Base-by-base conservation (phyloP, 306 rosid species). In the Clitoria ternatea region DNA sequence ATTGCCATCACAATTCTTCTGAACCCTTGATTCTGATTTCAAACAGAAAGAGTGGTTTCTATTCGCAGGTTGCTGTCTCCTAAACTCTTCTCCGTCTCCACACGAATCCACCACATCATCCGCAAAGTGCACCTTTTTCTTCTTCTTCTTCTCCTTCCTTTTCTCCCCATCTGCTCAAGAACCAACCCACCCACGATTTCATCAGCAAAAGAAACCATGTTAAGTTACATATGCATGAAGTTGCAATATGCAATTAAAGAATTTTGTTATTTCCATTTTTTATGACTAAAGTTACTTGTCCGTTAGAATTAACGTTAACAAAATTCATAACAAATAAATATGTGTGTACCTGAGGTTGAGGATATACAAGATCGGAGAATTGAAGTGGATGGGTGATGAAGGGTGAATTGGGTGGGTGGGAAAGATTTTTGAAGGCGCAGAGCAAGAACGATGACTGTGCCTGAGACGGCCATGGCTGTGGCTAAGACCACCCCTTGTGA, bases 71-170 rank as follows among this genome's bases (percentile, higher is more conserved):
- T 52, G 57, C 15, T 50, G 57, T 15, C 15, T 52, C 17, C 33
- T 22, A 3, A 22, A 52, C 33, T 75, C 83, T 15, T 72, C 54
- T 33, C 90, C 85, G 22, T 86, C 72, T n/a, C 85, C 73, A 22
- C 71, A 77, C 22, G 96, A 89, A 83, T 89, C 92, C 50, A 86
- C 82, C 15, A 87, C 88, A 18, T 87, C 96, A 15, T 83, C 80
- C 1, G 96, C 92, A 54, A 90, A 87, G 66, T 76, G 92, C 44
- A 90, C 96, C 63, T 73, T 80, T 17, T 87, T 87, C 75, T 87
- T 80, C 83, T 77, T 73, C 65, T 80, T 45, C 23, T 15, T 39
- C 44, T 39, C n/a, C 18, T 4, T 5, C 30, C 29, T 49, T 17
- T 23, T 50, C 3, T 22, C 23, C 7, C 15, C 61, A 8, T 79